Evolutionary conservation across 2,329 filamentous ascomycete species (phyloP).

Genomic region (Aspergillus tamarii): DNA sequence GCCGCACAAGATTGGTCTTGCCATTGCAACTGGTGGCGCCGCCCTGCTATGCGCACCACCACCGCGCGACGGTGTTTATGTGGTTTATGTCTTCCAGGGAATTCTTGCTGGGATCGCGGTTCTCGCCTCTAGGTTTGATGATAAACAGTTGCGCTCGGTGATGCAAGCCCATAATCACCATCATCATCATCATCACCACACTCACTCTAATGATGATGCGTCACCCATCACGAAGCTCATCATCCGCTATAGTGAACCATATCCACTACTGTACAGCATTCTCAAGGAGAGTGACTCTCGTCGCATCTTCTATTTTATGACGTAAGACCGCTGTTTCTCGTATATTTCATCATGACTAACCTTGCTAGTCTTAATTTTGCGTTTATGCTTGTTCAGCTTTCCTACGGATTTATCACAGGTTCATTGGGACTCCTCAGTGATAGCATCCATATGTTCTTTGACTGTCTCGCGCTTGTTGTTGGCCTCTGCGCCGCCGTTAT

Average conservation of each 20-base stretch:
- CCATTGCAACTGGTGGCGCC: conserved; percentile 29
- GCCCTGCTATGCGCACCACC: conserved; percentile 36
- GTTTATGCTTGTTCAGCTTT: conserved; percentile 93
- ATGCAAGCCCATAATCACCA: conserved; percentile 39
- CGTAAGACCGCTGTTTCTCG: conserved; percentile 55
- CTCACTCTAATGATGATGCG: conserved; percentile 48
- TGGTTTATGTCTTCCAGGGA: conserved; percentile 31
- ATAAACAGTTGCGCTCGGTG: conserved; percentile 29
- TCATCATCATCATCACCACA: conserved; percentile 35
- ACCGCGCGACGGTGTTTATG: conserved; percentile 28
- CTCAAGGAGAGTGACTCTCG: conserved; percentile 89
- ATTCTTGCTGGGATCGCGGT: conserved; percentile 35
- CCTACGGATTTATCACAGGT: conserved; percentile 91
- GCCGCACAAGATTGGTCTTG: conserved; percentile 36
- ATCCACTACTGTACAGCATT: conserved; percentile 82
- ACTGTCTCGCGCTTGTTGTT: conserved; percentile 89
- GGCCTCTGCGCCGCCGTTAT: conserved; percentile 90
- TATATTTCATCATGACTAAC: conserved; percentile 22
- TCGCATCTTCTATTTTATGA: conserved; percentile 96
- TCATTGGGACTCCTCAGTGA: conserved; percentile 94
- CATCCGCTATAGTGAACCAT: conserved; percentile 68
- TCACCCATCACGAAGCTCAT: conserved; percentile 74
- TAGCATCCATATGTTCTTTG: conserved; percentile 99
- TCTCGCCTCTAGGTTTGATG: conserved; percentile 38
- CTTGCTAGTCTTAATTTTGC: conserved; percentile 76